These are phyloP conservation scores for Nothophytophthora sp. DNA, from an alignment of 352 stramenopile species.

Conservation along the genomic window DNA sequence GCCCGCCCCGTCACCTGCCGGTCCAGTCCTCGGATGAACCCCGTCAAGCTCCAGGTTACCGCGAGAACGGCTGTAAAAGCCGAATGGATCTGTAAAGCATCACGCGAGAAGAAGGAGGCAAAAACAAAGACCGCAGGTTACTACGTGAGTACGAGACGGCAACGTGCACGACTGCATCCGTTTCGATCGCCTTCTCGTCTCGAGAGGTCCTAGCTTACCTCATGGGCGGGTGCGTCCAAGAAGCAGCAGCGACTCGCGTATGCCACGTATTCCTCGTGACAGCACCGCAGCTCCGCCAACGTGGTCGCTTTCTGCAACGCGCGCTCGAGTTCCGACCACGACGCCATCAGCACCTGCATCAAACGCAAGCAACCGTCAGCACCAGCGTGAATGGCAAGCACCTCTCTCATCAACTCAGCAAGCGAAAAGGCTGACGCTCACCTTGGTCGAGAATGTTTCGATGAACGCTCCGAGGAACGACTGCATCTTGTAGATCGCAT, in stretches of 20 bases:
- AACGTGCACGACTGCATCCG: constrained; percentile 3
- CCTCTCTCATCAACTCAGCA: too few relatives aligned
- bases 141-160: too few relatives aligned
- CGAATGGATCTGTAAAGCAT: constrained; percentile 28
- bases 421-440: constrained; percentile 2
- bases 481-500: constrained; percentile 47
- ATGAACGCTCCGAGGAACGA: constrained; percentile 43
- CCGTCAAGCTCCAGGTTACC: constrained; percentile 33
- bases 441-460: constrained; percentile 46
- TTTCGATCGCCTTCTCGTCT: background rate
- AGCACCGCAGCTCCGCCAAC: constrained; percentile 28
- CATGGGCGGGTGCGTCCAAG: constrained; percentile 22
- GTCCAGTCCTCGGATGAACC: constrained; percentile 32
- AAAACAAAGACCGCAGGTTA: background rate
- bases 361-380: background rate
- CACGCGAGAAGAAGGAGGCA: background rate
- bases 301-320: constrained; percentile 15
- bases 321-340: constrained; percentile 35
- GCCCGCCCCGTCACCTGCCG: constrained; percentile 19
- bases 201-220: constrained; percentile 15
- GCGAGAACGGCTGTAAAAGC: constrained; percentile 23
- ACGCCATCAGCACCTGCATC: constrained; percentile 37
- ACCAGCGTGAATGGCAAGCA: background rate
- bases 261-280: constrained; percentile 40
- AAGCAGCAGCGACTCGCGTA: constrained; percentile 41